Percentiles rank a stretch among this genome's conserved stretches.
Evolutionary conservation across 495 filamentous ascomycete genomes (phyloP).

Genomic region (Annulohypoxylon moriforme): DNA sequence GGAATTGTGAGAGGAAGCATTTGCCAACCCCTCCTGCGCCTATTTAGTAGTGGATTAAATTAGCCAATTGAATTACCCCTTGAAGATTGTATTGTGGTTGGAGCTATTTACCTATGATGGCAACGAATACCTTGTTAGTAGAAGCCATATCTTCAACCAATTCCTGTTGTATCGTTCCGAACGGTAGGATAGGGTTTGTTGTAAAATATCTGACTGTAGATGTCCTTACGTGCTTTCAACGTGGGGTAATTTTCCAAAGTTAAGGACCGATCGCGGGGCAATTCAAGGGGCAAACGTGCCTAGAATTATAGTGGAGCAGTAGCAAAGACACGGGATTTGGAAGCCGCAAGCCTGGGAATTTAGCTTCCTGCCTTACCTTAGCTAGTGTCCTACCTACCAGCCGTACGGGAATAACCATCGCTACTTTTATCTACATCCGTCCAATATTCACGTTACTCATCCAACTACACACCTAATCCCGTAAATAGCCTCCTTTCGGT

Average conservation of each 20-base stretch:
- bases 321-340: background rate
- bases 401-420: constrained; percentile 23
- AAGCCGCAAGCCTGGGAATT: constrained; percentile 15
- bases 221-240: constrained; percentile 26
- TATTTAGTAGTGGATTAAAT: constrained; percentile 52
- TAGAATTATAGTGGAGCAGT: constrained; percentile 27
- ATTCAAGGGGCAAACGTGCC: constrained; percentile 14
- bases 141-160: constrained; percentile 41
- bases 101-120: constrained; percentile 56
- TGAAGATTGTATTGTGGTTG: constrained; percentile 4
- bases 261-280: constrained; percentile 45
- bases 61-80: constrained; percentile 22
- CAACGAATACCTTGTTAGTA: constrained; percentile 56
- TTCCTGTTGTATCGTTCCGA: background rate
- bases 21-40: constrained; percentile 94
- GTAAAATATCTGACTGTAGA: background rate
- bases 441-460: background rate
- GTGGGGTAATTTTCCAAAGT: constrained; percentile 45
- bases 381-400: background rate
- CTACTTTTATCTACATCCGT: constrained; percentile 9
- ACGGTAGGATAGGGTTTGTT: background rate
- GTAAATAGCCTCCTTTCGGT: background rate
- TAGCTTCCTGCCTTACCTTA: constrained; percentile 1
- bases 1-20: constrained; percentile 86
- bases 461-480: background rate